Base-by-base conservation (phyloP, 345 rosid genomes). In the Citrus unshiu region DNA sequence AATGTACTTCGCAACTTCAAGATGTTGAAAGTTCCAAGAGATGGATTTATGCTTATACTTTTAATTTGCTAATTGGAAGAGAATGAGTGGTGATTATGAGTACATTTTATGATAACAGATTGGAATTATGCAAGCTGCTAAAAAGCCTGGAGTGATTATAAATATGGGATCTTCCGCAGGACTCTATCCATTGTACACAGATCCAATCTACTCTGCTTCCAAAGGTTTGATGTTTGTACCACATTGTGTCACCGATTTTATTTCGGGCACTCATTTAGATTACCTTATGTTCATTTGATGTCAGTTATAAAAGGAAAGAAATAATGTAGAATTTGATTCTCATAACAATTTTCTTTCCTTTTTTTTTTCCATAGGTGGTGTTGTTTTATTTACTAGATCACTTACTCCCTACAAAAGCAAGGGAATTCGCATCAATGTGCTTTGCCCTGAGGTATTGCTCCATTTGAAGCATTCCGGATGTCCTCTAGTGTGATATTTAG, bases 381-480 rank as follows among this genome's bases (percentile, higher is more conserved):
- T 95, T 79, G 82, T 92, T 59, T 80, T 95, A 86, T 95, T 95
- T 86, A 90, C 99, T 40, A 91, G 99, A 86, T 88, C 99, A 72
- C 87, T 95, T 70, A 85, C 72, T 22, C 84, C 83, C 46, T 84
- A 77, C 72, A 86, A 79, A 83, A 90, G 86, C 51, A 79, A 76
- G 80, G 99, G 98, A 75, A 93, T 95, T 69, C 95, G 99, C 39
- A 66, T 93, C 81, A 95, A 95, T 81, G 99, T 89, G 72, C 97
- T 95, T 85, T 95, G 99, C 88, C 99, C 98, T 25, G 98, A 95
- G 97, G 98, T 93, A 78, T 73, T 39, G 34, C 37, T 64, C 70
- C 43, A 79, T n/a, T n/a, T 34, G 21, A 67, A n/a, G 56, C 24
- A 77, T 66, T 83, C 35, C 57, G 27, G 70, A 81, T 66, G 12